These are phyloP conservation scores for Casuarina equisetifolia DNA, from an alignment of 306 rosid species.

Conservation along the genomic window DNA sequence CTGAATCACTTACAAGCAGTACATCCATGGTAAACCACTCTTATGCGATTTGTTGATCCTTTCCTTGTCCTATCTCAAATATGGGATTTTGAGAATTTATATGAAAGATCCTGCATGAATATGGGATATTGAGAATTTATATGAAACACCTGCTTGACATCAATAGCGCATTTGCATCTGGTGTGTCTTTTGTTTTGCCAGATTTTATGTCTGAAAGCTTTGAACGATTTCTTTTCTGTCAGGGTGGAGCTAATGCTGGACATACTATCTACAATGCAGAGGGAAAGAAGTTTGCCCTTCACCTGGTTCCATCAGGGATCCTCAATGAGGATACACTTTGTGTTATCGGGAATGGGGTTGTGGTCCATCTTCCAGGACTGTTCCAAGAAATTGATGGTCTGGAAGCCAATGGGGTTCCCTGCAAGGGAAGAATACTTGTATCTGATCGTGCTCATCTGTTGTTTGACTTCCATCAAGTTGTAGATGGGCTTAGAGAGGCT, in stretches of 20 bases:
- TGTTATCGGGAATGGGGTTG: conserved; percentile 96
- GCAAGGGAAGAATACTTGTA: conserved; percentile 84
- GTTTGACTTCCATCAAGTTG: conserved; percentile 89
- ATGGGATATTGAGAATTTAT: not conserved
- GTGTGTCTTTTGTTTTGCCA: not conserved
- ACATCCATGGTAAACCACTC: not conserved
- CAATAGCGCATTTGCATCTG: not conserved
- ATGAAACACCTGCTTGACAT: not conserved
- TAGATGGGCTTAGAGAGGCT: conserved; percentile 89
- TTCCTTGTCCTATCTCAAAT: not conserved
- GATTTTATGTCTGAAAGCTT: conserved; percentile 12
- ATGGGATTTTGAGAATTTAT: not conserved
- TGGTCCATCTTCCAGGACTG: conserved; percentile 83
- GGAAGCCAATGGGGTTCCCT: conserved; percentile 76
- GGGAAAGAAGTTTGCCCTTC: conserved; percentile 97
- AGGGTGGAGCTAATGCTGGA: conserved; percentile 99
- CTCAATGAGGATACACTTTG: conserved; percentile 86
- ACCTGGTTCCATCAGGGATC: conserved; percentile 93
- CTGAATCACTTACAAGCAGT: not conserved
- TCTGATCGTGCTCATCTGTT: conserved; percentile 92
- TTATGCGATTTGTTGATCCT: not conserved
- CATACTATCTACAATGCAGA: conserved; percentile 93
- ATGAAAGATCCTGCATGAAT: not conserved
- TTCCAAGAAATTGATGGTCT: conserved; percentile 85
- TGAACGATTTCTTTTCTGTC: conserved; percentile 3